A percentile compares a stretch with the other conserved stretches of the same genome.
phyloP scores from a whole-genome alignment of 352 stramenopile species.

The Phytopythium boreale region DNA sequence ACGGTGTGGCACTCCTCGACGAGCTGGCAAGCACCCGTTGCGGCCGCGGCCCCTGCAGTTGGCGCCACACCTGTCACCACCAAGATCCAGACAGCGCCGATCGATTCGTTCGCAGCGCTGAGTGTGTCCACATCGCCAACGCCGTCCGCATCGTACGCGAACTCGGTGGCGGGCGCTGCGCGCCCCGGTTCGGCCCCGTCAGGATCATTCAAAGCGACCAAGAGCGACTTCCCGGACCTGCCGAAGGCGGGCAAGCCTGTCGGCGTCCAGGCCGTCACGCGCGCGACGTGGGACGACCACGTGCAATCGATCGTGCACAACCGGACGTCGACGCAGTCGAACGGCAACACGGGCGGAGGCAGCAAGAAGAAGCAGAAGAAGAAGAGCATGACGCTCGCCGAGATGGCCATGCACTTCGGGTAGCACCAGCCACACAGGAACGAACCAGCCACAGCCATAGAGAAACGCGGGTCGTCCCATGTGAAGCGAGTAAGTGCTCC shows the following conservation, averaged over 20 bases:
- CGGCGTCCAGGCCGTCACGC: conserved; percentile 70
- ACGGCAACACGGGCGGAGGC: conserved; percentile 11
- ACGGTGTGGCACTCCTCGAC: conserved; percentile 50
- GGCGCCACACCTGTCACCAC: conserved; percentile 36
- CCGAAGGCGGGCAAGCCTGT: conserved; percentile 50
- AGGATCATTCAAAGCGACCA: conserved; percentile 37
- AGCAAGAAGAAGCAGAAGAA: conserved; percentile 85
- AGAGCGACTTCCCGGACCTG: conserved; percentile 78
- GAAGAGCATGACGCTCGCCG: conserved; percentile 73
- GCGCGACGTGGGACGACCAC: conserved; percentile 81
- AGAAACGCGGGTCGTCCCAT: background rate
- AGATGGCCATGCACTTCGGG: conserved; percentile 81
- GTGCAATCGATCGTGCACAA: conserved; percentile 72
- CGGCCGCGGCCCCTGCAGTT: conserved; percentile 14
- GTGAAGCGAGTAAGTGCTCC: background rate
- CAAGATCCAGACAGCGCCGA: conserved; percentile 59
- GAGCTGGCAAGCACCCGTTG: conserved; percentile 43
- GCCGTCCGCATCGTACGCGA: conserved; percentile 27
- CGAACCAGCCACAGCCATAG: background rate
- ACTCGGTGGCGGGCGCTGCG: background rate
- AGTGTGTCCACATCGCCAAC: conserved; percentile 23
- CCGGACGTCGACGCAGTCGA: conserved; percentile 12
- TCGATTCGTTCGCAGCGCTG: conserved; percentile 48
- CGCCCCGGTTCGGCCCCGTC: conserved; percentile 15
- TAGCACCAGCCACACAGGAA: conserved; percentile 21